Percentiles rank a stretch among this genome's conserved stretches.
Conservation (phyloP, 768 basidiomycete species). For the Hydnomerulius pinastri region DNA sequence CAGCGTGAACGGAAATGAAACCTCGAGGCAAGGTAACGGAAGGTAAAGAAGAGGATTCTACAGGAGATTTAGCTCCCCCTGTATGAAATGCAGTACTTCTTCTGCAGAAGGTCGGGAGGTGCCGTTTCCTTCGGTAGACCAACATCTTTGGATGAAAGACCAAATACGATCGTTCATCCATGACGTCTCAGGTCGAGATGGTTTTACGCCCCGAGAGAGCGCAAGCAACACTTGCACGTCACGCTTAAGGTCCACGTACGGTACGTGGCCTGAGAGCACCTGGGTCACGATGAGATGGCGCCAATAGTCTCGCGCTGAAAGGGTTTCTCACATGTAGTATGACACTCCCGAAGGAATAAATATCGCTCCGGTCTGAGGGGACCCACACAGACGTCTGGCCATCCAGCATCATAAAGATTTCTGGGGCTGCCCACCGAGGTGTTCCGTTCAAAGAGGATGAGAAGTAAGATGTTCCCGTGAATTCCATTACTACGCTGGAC, state of each 20-base stretch:
- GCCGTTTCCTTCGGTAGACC: conserved; percentile 23
- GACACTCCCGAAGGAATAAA: conserved; percentile 43
- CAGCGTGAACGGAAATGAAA: background rate
- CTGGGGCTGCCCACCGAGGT: conserved; percentile 48
- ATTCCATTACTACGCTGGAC: conserved; percentile 12
- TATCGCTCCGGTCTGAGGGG: conserved; percentile 36
- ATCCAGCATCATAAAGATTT: conserved; percentile 35
- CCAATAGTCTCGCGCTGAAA: background rate
- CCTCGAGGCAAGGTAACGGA: background rate
- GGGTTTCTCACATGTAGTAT: conserved; percentile 32
- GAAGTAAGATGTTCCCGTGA: conserved; percentile 10
- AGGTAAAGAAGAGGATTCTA: background rate
- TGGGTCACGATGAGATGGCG: conserved; percentile 3
- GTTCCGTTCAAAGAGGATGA: conserved; percentile 24
- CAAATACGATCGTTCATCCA: conserved; percentile 9
- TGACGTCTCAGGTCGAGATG: conserved; percentile 3
- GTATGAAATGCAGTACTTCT: conserved; percentile 19
- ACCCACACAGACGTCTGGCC: conserved; percentile 9
- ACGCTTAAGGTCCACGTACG: conserved; percentile 23
- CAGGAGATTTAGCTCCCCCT: background rate
- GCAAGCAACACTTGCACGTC: conserved; percentile 26
- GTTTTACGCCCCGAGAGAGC: conserved; percentile 16
- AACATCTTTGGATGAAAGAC: conserved; percentile 25
- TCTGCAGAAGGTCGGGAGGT: conserved; percentile 13
- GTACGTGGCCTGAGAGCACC: conserved; percentile 29